phyloP scores from a whole-genome alignment of 495 filamentous ascomycete species.

The Penicillium macrosclerotiorum region DNA sequence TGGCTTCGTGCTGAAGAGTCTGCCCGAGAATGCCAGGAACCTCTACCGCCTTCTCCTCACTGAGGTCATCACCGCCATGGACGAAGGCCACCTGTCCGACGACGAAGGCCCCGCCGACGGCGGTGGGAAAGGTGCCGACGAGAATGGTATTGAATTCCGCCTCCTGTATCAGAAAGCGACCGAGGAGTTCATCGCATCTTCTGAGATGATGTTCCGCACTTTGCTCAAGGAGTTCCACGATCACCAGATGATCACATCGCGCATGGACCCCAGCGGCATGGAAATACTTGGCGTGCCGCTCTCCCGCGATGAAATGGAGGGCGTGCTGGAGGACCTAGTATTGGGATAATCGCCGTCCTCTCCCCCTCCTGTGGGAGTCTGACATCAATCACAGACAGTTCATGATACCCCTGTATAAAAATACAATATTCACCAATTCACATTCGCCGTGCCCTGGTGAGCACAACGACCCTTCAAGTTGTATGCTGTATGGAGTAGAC shows the following conservation, averaged over 20 bases:
- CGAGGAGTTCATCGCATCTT: constrained; percentile 95
- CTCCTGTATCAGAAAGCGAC: constrained; percentile 91
- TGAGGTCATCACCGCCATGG: constrained; percentile 73
- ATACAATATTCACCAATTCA: constrained; percentile 10
- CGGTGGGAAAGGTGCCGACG: constrained; percentile 26
- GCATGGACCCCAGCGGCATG: constrained; percentile 78
- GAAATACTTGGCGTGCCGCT: constrained; percentile 86
- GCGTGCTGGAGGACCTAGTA: constrained; percentile 81
- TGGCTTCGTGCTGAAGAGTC: constrained; percentile 79
- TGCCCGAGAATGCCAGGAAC: constrained; percentile 88
- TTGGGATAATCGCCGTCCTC: constrained; percentile 21
- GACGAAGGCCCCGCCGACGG: constrained; percentile 37
- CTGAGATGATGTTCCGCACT: constrained; percentile 91
- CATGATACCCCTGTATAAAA: constrained; percentile 40
- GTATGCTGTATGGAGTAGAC: background rate
- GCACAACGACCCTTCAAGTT: background rate
- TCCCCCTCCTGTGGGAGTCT: constrained; percentile 3
- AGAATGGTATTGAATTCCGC: constrained; percentile 77
- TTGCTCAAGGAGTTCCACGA: constrained; percentile 97
- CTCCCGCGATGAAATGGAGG: constrained; percentile 83
- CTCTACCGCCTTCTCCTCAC: constrained; percentile 80
- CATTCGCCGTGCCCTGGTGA: background rate
- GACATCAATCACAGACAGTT: constrained; percentile 18
- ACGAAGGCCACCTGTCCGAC: constrained; percentile 46
- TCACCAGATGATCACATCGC: constrained; percentile 90